Base-by-base conservation (phyloP, 345 rosid genomes). In the Iberis pinnata region DNA sequence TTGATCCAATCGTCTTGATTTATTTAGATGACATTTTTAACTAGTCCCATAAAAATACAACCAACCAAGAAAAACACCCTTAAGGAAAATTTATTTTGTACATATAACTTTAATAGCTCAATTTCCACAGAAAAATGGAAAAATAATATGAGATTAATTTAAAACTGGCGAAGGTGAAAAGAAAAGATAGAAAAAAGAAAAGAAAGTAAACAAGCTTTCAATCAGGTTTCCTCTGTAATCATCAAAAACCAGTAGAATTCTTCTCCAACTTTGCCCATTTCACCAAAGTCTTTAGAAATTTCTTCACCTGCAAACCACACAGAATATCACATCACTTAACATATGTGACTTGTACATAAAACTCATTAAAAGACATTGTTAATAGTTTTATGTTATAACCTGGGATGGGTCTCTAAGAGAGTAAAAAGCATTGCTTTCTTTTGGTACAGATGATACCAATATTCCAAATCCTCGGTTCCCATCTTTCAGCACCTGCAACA, bases 371-470 rank as follows among this genome's bases (percentile, higher is more conserved):
- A n/a, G n/a, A 13, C 12, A 25, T 4, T 6, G 0, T 18, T 13
- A 35, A 12, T 16, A 19, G 10, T 25, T 19, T 14, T 1, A 10
- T 12, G 12, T 11, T 42, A 31, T 33, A 48, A 86, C 95, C 86
- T 89, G 84, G 2, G 79, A 60, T 29, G 97, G 79, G 44, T 86
- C 86, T 61, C 63, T 89, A 29, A 86, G 72, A 32, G 97, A 86
- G 76, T 76, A 84, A 39, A 73, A 65, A 0, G 97, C 96, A 9
- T 65, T 75, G 48, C 76, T 83, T 62, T 84, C 90, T 72, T 86
- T 89, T 2, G 96, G 90, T 19, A 27, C 65, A 1, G 94, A 53
- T 14, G 97, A 86, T 27, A 89, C 97, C 40, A 89, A 65, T 35
- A 89, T 86, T 3, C 97, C 97, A 24, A 63, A 82, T 4, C 97